Conservation (phyloP, 148 eudicot species). For the Limonium bicolor region DNA sequence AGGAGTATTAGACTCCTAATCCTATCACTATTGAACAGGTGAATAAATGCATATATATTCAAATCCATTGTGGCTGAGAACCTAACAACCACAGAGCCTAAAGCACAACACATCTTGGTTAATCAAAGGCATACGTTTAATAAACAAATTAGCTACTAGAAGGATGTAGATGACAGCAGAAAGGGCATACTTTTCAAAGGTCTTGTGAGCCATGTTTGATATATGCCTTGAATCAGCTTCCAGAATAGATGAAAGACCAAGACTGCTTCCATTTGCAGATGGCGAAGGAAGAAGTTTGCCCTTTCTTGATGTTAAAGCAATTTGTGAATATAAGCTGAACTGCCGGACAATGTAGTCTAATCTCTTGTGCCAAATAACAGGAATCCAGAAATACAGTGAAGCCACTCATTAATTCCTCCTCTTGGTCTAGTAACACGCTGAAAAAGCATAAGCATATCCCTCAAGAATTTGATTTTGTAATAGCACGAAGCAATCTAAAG, state of each 20-base stretch:
- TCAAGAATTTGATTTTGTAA: no score
- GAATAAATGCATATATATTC: no score
- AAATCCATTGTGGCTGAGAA: no score
- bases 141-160: no score
- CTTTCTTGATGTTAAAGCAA: conserved; percentile 32
- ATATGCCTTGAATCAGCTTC: conserved; percentile 87
- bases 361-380: conserved; percentile 74
- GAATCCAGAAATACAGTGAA: conserved; percentile 99
- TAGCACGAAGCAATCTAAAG: no score
- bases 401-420: conserved; percentile 91
- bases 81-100: no score
- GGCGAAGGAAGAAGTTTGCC: conserved; percentile 20
- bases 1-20: no score
- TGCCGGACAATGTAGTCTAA: conserved; percentile 42
- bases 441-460: conserved; percentile 5
- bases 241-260: conserved; percentile 59
- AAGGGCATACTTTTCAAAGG: conserved; percentile 61
- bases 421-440: conserved; percentile 92
- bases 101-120: no score
- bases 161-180: conserved; percentile 1
- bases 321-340: conserved; percentile 40
- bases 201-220: conserved; percentile 67
- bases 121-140: no score
- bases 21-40: no score
- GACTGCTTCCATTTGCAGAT: conserved; percentile 36